Evolutionary conservation across 2,329 filamentous ascomycete species (phyloP).

Genomic region (Verticillium longisporum): DNA sequence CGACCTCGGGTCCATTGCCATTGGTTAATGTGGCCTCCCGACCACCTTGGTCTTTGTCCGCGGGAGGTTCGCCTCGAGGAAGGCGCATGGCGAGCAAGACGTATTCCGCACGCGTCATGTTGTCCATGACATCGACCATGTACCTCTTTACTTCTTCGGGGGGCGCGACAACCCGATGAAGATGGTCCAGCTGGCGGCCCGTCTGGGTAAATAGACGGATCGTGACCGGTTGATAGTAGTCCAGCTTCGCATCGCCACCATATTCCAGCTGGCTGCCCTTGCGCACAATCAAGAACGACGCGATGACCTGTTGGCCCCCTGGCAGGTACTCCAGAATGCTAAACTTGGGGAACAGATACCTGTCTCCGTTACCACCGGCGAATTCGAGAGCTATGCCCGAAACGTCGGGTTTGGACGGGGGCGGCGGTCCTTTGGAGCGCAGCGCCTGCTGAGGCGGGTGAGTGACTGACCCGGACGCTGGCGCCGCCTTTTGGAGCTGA

Average conservation of each 20-base stretch:
- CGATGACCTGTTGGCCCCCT: slow-evolving; percentile 55
- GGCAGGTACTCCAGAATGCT: slow-evolving; percentile 65
- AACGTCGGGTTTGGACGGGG: slow-evolving; percentile 49
- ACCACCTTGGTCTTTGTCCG: slow-evolving; percentile 17
- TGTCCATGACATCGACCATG: slow-evolving; percentile 66
- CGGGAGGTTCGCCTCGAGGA: slow-evolving; percentile 36
- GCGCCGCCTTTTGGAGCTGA: slow-evolving; percentile 9
- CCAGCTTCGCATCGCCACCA: slow-evolving; percentile 53
- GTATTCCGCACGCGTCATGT: slow-evolving; percentile 62
- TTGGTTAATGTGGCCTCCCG: slow-evolving; percentile 1
- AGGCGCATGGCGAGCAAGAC: slow-evolving; percentile 61
- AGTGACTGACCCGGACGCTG: slow-evolving; percentile 4
- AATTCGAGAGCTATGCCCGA: slow-evolving; percentile 67
- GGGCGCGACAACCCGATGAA: slow-evolving; percentile 55
- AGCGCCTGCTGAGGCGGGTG: slow-evolving; percentile 42
- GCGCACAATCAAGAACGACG: slow-evolving; percentile 71
- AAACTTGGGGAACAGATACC: slow-evolving; percentile 72
- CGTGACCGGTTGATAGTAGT: slow-evolving; percentile 72
- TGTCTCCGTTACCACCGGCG: slow-evolving; percentile 59
- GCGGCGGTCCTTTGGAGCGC: slow-evolving; percentile 53
- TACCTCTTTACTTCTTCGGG: slow-evolving; percentile 57
- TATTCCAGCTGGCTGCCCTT: slow-evolving; percentile 63
- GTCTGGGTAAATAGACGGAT: slow-evolving; percentile 50
- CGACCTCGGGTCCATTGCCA: neutral
- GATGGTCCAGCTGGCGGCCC: slow-evolving; percentile 52